phyloP scores from a whole-genome alignment of 331 rosid genomes.

The Spiraea crenata region DNA sequence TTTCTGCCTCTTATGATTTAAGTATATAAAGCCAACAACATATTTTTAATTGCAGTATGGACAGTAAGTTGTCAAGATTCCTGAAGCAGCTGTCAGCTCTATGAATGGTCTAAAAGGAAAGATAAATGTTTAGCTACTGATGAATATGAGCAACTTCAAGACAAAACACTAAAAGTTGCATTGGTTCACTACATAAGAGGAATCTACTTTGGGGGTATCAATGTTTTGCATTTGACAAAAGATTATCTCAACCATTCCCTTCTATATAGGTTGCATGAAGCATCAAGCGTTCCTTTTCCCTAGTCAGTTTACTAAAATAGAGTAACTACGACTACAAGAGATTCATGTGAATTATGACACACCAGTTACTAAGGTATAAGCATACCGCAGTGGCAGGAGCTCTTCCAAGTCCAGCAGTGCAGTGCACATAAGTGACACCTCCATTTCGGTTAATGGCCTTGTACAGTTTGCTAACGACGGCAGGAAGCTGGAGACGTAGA shows the following conservation, averaged over 20 bases:
- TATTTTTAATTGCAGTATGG: background rate
- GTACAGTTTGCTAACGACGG: constrained; percentile 73
- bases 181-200: background rate
- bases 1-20: background rate
- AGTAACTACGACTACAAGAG: no score
- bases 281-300: background rate
- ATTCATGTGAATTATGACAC: no score
- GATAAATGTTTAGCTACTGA: background rate
- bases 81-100: background rate
- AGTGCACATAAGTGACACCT: constrained; percentile 86
- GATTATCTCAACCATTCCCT: background rate
- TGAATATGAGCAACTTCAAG: background rate
- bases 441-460: constrained; percentile 74
- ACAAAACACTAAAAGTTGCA: background rate
- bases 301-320: background rate
- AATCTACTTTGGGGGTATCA: background rate
- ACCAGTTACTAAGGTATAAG: constrained; percentile 3
- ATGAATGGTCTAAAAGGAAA: background rate
- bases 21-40: background rate
- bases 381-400: constrained; percentile 92
- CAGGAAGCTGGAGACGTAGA: constrained; percentile 76
- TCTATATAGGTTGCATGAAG: background rate
- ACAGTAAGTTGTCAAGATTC: background rate
- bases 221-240: background rate
- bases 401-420: constrained; percentile 99